Conservation (phyloP, 1,284 basidiomycete species). For the Irpex sp. region DNA sequence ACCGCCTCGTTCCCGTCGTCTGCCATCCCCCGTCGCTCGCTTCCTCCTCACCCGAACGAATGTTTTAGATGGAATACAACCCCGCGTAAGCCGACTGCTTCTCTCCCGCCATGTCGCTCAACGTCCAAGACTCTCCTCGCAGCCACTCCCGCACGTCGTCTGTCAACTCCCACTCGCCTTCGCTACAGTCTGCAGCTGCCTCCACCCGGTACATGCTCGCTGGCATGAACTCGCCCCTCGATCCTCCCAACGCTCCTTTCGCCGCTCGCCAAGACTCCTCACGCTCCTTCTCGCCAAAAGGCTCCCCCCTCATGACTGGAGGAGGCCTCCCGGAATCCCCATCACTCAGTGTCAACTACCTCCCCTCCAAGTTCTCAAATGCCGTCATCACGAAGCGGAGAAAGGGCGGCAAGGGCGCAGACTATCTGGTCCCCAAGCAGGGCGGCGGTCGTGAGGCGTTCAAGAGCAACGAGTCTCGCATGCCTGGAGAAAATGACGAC, state of each 20-base stretch:
- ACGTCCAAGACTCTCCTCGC: conserved; percentile 4
- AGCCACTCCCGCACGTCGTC: conserved; percentile 34
- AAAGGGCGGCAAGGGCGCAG: conserved; percentile 27
- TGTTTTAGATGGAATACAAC: conserved; percentile 27
- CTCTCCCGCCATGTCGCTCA: conserved; percentile 1
- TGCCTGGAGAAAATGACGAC: conserved; percentile 53
- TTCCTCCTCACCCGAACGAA: conserved; percentile 12
- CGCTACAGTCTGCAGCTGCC: conserved; percentile 32
- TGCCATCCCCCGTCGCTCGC: conserved; percentile 5
- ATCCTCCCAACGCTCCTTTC: conserved; percentile 29
- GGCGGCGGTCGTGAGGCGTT: conserved; percentile 57
- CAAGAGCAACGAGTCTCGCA: conserved; percentile 39
- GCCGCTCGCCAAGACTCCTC: conserved; percentile 21
- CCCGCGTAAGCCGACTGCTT: conserved; percentile 19
- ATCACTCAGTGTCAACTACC: conserved; percentile 48
- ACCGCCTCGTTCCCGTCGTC: conserved; percentile 6
- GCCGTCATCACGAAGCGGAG: conserved; percentile 39
- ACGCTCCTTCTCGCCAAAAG: conserved; percentile 26
- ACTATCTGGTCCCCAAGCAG: conserved; percentile 33
- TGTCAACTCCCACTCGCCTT: conserved; percentile 31
- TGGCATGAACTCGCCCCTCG: conserved; percentile 29
- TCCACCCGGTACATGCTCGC: conserved; percentile 36
- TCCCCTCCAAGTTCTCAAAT: conserved; percentile 55
- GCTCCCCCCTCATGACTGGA: conserved; percentile 21
- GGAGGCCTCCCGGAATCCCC: conserved; percentile 25